These are phyloP conservation scores for Beauveria sp. DNA, from an alignment of 2,329 filamentous ascomycete species.

Conservation along the genomic window DNA sequence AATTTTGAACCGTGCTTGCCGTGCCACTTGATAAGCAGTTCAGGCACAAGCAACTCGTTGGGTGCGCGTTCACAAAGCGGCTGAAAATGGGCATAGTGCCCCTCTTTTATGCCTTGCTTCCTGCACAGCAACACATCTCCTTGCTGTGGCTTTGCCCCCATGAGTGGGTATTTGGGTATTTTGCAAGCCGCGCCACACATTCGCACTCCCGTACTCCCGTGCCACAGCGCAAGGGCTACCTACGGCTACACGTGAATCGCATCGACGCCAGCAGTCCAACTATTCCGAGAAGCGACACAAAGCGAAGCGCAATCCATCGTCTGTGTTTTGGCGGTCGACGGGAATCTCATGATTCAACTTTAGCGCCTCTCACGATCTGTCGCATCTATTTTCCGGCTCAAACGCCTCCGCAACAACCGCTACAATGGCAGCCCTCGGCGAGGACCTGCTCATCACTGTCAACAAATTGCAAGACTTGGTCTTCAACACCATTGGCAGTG, in stretches of 20 bases:
- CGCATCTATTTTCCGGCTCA: not conserved
- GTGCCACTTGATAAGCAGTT: not conserved
- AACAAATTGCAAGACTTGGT: conserved; percentile 98
- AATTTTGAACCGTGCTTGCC: not conserved
- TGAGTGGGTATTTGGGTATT: not conserved
- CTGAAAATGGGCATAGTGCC: conserved; percentile 1
- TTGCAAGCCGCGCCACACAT: not conserved
- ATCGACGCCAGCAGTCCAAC: conserved; percentile 2
- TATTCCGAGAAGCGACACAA: not conserved
- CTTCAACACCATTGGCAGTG: conserved; percentile 99
- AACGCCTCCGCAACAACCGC: conserved; percentile 12
- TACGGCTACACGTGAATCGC: conserved; percentile 10
- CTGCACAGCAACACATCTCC: not conserved
- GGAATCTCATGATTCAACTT: conserved; percentile 2
- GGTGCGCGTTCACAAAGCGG: not conserved
- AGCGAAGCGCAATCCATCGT: conserved; percentile 11
- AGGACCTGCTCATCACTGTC: conserved; percentile 89
- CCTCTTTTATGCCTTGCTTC: not conserved
- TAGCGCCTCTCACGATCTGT: conserved; percentile 2
- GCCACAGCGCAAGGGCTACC: not conserved
- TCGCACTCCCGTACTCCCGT: conserved; percentile 2
- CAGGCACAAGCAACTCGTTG: too few species aligned
- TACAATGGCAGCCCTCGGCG: conserved; percentile 85
- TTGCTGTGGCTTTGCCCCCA: conserved; percentile 5
- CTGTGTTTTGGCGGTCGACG: conserved; percentile 5